Evolutionary conservation across 345 rosid genomes (phyloP), one percentile per base, ranked within the genome.

Genomic region (Camelina hispida): DNA sequence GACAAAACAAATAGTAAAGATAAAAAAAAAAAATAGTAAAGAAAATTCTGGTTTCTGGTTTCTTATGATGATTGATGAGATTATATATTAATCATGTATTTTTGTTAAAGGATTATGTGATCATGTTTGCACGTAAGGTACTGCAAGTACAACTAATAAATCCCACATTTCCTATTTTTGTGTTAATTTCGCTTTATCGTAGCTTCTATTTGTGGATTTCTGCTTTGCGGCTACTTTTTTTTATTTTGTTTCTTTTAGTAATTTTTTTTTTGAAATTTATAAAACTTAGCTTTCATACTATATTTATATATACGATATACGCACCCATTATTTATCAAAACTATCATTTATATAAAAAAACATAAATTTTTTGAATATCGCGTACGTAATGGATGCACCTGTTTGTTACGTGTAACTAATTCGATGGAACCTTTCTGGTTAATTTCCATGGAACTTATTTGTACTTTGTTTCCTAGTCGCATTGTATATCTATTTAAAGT

Each of bases 61-160:
- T 20, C 22, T 20, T 20, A 20, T 25, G 30, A 0, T 25, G 30
- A 25, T 28, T 25, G 30, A 0, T 25, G 30, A 25, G 4, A 20
- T 20, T 28, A 28, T 28, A 28, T 28, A 28, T 28, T 28, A 5
- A 25, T 25, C 4, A 25, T 25, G 30, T 28, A 28, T 28, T 28
- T 0, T 28, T 28, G 5, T 28, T 28, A 0, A 28, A 28, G 30
- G 30, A 28, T 28, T 28, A 28, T 28, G 30, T 47, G 46, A 34
- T 22, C 51, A 50, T 61, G 68, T 50, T 11, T 48, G 30, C 59
- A 71, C 37, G 51, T 37, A 58, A 30, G 4, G 74, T 30, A n/a
- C n/a, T n/a, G 1, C 55, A 17, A 23, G 66, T 30, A 3, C 55
- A 13, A 38, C 12, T 25, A 25, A 25, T 25, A 25, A 25, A 5